Conservation (phyloP, 163 green algal species). For the Scenedesmus sp. region DNA sequence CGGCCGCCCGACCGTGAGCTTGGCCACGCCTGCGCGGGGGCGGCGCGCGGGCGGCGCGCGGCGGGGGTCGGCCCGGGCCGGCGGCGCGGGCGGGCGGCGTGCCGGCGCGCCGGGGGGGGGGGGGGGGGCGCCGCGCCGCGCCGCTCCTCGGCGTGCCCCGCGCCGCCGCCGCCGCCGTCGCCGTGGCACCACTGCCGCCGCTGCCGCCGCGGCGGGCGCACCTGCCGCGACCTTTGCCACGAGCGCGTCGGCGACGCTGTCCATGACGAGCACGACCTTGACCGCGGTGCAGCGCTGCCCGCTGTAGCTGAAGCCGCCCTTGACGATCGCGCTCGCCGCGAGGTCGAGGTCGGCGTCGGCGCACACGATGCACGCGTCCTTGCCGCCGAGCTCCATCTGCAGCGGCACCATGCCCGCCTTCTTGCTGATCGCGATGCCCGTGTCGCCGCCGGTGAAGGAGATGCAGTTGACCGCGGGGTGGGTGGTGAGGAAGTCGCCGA, state of each 20-base stretch:
- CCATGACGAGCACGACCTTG: constrained; percentile 90
- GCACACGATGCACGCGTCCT: constrained; percentile 96
- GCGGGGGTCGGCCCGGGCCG: no score
- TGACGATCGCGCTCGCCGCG: constrained; percentile 91
- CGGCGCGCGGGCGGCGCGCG: no score
- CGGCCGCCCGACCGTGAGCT: constrained; percentile 84
- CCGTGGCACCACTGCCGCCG: no score
- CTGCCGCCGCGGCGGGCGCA: no score
- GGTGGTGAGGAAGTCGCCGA: constrained; percentile 95
- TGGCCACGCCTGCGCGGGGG: constrained; percentile 58
- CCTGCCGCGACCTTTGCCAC: constrained; percentile 76
- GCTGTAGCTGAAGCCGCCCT: constrained; percentile 85
- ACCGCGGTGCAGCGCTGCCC: constrained; percentile 96
- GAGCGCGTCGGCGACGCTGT: constrained; percentile 85
- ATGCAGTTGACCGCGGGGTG: constrained; percentile 92
- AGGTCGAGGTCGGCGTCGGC: constrained; percentile 90
- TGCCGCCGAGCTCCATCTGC: constrained; percentile 98
- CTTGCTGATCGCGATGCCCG: constrained; percentile 88
- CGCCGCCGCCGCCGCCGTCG: background rate
- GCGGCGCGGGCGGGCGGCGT: no score
- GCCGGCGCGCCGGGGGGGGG: no score
- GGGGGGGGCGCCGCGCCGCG: no score
- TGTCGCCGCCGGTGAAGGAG: constrained; percentile 93
- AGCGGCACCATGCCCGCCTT: constrained; percentile 96
- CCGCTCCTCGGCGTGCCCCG: no score